phyloP scores from a whole-genome alignment of 108 stramenopile species.

The Aurantiochytrium sp. region DNA sequence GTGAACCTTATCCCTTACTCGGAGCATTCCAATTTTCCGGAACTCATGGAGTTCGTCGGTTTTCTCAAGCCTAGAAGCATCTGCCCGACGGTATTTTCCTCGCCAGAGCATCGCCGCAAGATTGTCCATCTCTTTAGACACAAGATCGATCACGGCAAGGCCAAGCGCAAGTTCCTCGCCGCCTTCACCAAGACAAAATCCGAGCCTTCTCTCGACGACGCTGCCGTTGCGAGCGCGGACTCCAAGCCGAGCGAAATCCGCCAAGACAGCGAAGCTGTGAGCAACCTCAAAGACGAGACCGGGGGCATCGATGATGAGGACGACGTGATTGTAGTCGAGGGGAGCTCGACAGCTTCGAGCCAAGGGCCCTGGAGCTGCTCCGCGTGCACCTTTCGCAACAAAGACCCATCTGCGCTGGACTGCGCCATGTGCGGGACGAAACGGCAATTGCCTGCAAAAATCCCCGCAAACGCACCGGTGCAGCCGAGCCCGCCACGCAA shows the following conservation, averaged over 20 bases:
- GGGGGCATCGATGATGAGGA: no score
- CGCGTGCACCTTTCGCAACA: not conserved
- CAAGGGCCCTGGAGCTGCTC: not conserved
- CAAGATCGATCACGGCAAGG: slow-evolving; percentile 50
- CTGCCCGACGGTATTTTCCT: slow-evolving; percentile 47
- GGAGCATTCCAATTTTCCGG: slow-evolving; percentile 23
- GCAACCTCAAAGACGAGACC: no score
- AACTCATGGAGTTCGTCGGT: slow-evolving; percentile 26
- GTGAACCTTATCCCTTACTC: slow-evolving; percentile 48
- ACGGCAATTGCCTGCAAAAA: not conserved
- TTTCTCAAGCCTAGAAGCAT: slow-evolving; percentile 31
- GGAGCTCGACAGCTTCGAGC: no score
- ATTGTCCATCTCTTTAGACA: slow-evolving; percentile 53
- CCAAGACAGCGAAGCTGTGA: no score
- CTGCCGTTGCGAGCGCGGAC: no score
- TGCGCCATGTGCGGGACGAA: not conserved
- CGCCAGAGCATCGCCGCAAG: slow-evolving; percentile 47
- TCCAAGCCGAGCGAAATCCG: no score
- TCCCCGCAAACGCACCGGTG: not conserved
- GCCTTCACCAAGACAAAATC: not conserved
- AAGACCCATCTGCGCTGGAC: not conserved
- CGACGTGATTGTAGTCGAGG: no score
- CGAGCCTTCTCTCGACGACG: no score
- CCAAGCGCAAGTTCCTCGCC: slow-evolving; percentile 57
- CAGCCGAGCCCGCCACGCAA: no score